Base-by-base conservation (phyloP, 306 rosid genomes). In the Prinsepia uniflora region DNA sequence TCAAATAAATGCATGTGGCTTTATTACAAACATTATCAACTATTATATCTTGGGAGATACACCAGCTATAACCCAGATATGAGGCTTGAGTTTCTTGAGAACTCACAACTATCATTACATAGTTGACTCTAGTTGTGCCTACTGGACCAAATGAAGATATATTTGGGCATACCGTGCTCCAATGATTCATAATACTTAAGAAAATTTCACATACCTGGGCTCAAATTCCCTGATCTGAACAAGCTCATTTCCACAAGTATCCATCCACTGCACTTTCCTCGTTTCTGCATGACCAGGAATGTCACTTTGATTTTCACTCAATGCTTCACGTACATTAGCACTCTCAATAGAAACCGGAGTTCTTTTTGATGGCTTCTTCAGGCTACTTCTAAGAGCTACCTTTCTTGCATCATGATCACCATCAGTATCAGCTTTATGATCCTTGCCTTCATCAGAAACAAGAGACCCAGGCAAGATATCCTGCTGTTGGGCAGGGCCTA, bases 211-310 rank as follows among this genome's bases (percentile, higher is more conserved):
- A n/a, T 80, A 94, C 99, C 99, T 91, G 89, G 99, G 92, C 79
- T 94, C 97, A 82, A 91, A 94, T 81, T 94, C 97, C 77, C 82
- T 85, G 70, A 94, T 84, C 70, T 89, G 87, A 76, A 80, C 89
- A 57, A 94, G 97, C 77, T 94, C 96, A 41, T 86, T 83, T 52
- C 97, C 99, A 62, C 85, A 89, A 80, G 82, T 68, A 86, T 94
- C 99, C 13, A 95, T 94, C 99, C 99, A 94, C 84, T 86, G 99
- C 67, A 91, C 96, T 80, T 81, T 94, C 77, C 99, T 88, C 76
- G 76, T 82, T 68, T 89, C 96, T 9, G 67, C 63, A 68, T 79
- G 84, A 82, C 74, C 83, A 67, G 82, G 77, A 60, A 68, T 72
- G 76, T 76, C 73, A 74, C 72, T 79, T 55, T 61, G 76, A 52